phyloP scores from a whole-genome alignment of 1,284 basidiomycete species.

The Pholiota adiposa region DNA sequence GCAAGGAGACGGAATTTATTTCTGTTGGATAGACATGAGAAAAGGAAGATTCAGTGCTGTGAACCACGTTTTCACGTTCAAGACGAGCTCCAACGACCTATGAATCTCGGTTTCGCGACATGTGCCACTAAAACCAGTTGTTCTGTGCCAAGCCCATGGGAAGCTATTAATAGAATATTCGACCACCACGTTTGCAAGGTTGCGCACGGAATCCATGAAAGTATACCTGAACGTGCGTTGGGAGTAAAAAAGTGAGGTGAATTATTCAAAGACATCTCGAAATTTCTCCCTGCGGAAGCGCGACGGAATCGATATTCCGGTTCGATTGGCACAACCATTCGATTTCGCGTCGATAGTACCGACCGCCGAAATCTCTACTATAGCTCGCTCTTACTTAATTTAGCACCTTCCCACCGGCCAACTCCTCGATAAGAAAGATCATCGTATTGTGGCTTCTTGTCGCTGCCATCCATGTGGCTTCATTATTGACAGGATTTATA shows the following conservation, averaged over 20 bases:
- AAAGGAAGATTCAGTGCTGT: no score
- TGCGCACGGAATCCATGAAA: no score
- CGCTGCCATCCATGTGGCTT: not conserved
- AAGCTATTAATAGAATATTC: not conserved
- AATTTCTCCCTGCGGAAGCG: no score
- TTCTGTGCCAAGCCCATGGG: not conserved
- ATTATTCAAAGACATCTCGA: not conserved
- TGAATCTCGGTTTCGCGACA: not conserved
- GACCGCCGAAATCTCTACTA: not conserved
- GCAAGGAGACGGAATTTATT: no score
- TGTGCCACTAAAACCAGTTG: not conserved
- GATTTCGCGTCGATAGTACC: not conserved
- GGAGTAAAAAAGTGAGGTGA: not conserved
- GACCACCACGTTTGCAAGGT: not conserved
- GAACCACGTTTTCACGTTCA: no score
- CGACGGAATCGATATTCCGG: no score
- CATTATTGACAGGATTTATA: not conserved
- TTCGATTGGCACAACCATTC: not conserved
- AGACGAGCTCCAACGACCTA: no score
- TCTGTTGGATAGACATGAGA: no score
- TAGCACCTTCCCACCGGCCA: not conserved
- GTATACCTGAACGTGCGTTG: not conserved
- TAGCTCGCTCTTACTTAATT: not conserved
- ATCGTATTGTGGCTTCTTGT: not conserved
- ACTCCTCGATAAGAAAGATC: not conserved